Evolutionary conservation across 441 rosid genomes (phyloP).

Genomic region (Euphorbia schlechtendalii): DNA sequence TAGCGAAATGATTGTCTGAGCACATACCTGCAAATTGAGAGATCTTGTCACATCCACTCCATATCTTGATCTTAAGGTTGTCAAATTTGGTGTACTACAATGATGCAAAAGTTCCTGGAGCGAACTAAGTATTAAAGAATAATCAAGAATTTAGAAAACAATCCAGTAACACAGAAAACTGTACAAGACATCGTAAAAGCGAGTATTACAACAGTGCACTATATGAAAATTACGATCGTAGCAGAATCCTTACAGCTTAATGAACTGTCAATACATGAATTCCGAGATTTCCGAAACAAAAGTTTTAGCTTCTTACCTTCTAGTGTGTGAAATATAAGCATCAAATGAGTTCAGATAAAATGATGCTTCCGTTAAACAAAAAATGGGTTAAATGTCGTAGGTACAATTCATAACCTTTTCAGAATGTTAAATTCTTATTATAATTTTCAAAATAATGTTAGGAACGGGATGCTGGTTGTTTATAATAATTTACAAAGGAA

Average conservation of each 20-base stretch:
- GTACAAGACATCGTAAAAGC: not conserved
- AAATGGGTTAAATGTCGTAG: no score
- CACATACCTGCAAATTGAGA: constrained; percentile 32
- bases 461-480: not conserved
- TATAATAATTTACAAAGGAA: not conserved
- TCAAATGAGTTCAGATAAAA: no score
- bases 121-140: constrained; percentile 5
- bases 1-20: constrained; percentile 17
- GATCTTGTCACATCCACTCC: constrained; percentile 17
- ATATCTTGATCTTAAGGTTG: constrained; percentile 17
- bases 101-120: constrained; percentile 22
- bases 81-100: constrained; percentile 16
- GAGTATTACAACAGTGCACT: not conserved
- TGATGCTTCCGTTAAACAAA: no score
- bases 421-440: no score
- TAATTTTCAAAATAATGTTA: no score
- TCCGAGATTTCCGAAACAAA: not conserved
- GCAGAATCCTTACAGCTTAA: not conserved
- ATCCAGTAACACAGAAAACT: not conserved
- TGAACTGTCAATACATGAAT: not conserved
- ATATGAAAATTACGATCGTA: not conserved
- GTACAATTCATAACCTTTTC: no score
- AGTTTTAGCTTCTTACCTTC: no score
- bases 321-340: no score
- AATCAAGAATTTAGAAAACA: not conserved